Evolutionary conservation across 495 filamentous ascomycete genomes (phyloP).

Genomic region (Hypoxylon trugodes): DNA sequence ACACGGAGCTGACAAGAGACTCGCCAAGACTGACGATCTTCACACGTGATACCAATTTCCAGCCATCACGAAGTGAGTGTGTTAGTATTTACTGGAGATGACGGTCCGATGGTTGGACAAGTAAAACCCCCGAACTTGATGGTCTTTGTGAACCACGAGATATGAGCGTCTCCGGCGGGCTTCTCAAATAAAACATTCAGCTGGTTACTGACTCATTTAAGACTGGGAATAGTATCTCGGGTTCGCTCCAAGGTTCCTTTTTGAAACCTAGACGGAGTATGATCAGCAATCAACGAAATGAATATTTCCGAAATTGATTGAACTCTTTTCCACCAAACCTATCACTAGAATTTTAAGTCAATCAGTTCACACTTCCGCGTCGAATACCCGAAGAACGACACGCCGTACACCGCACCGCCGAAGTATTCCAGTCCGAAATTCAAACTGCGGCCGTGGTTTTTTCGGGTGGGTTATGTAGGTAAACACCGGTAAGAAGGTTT

Average conservation of each 20-base stretch:
- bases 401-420: constrained; percentile 19
- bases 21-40: constrained; percentile 22
- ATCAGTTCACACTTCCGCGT: not conserved
- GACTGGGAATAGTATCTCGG: not conserved
- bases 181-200: not conserved
- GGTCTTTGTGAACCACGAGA: not conserved
- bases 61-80: constrained; percentile 1
- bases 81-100: constrained; percentile 7
- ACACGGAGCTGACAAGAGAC: constrained; percentile 30
- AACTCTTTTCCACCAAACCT: not conserved
- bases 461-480: not conserved
- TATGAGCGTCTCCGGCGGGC: not conserved
- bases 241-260: not conserved
- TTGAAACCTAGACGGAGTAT: not conserved
- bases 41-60: constrained; percentile 28
- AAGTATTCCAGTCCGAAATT: not conserved
- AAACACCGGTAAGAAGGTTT: not conserved
- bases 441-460: not conserved
- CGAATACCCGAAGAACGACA: not conserved
- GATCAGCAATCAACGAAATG: not conserved
- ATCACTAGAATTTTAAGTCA: not conserved
- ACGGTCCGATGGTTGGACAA: constrained; percentile 24
- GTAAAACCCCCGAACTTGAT: not conserved
- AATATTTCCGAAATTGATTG: not conserved
- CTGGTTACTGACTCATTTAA: too few species aligned